Percentiles rank a stretch among this genome's conserved stretches.
Conservation (phyloP, 1,139 yeast species). For the Lodderomyces orthopsilosis region DNA sequence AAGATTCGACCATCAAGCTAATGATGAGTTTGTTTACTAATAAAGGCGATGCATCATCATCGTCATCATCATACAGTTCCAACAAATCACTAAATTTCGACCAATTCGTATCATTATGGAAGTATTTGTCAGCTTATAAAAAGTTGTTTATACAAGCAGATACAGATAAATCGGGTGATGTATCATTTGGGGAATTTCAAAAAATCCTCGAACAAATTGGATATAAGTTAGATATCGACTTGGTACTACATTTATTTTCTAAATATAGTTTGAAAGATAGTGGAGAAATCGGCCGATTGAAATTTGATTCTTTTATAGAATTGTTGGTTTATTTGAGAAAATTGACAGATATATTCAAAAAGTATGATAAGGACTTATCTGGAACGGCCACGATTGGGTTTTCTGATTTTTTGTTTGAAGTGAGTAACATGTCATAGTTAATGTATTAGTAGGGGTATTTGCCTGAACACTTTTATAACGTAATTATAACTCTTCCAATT, state of each 20-base stretch:
- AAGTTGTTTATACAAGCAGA: constrained; percentile 66
- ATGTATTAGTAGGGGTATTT: constrained; percentile 7
- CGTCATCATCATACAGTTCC: constrained; percentile 24
- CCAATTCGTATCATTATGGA: constrained; percentile 72
- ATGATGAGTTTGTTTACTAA: constrained; percentile 59
- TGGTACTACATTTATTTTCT: constrained; percentile 60
- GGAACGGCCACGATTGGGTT: constrained; percentile 77
- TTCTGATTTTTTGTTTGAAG: constrained; percentile 73
- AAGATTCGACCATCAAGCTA: constrained; percentile 57
- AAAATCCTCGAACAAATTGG: constrained; percentile 70
- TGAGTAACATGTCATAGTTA: constrained; percentile 31
- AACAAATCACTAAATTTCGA: constrained; percentile 44
- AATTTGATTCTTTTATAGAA: constrained; percentile 82
- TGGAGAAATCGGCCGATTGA: constrained; percentile 51
- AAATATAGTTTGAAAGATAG: constrained; percentile 48
- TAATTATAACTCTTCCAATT: too few relatives aligned
- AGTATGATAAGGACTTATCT: constrained; percentile 70
- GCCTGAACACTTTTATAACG: too few relatives aligned
- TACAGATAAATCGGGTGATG: constrained; percentile 56
- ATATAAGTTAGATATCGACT: constrained; percentile 59
- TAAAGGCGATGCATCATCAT: constrained; percentile 3
- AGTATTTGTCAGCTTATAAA: constrained; percentile 69
- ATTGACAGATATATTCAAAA: constrained; percentile 75
- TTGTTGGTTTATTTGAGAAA: constrained; percentile 73
- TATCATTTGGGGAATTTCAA: constrained; percentile 66